phyloP scores from a whole-genome alignment of 176 grass and related monocot species.

The Bothriochloa decipiens region DNA sequence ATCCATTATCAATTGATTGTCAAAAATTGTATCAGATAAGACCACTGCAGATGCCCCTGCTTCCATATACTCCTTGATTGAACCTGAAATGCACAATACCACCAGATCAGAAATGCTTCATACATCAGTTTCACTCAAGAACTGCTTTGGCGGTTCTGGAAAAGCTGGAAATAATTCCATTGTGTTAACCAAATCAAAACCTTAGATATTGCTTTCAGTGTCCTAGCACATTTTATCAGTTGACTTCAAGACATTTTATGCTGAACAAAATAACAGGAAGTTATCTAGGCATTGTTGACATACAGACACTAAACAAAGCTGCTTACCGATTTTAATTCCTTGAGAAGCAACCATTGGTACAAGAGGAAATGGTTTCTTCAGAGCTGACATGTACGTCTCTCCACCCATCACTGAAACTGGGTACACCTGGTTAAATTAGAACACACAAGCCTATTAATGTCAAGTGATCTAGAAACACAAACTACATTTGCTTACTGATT shows the following conservation, averaged over 20 bases:
- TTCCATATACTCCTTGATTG: slow-evolving; percentile 62
- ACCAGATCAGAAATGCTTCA: neutral
- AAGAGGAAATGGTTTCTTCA: slow-evolving; percentile 88
- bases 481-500: slow-evolving; percentile 2
- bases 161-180: slow-evolving; percentile 17
- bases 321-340: slow-evolving; percentile 69
- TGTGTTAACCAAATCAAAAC: neutral
- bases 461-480: slow-evolving; percentile 19
- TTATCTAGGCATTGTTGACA: neutral
- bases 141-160: neutral
- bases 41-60: slow-evolving; percentile 77
- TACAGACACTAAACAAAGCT: neutral
- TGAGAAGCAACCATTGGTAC: slow-evolving; percentile 92
- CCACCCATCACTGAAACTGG: slow-evolving; percentile 88
- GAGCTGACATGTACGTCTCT: slow-evolving; percentile 70
- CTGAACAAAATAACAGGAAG: neutral
- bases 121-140: neutral
- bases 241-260: neutral
- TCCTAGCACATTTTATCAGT: neutral
- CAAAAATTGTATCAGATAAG: slow-evolving; percentile 88
- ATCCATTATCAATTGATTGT: slow-evolving; percentile 63
- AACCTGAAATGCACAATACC: slow-evolving; percentile 45
- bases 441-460: neutral
- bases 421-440: slow-evolving; percentile 64
- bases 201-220: neutral